These are phyloP conservation scores for Boletus barrowsii DNA, from an alignment of 768 basidiomycete genomes.

Conservation along the genomic window DNA sequence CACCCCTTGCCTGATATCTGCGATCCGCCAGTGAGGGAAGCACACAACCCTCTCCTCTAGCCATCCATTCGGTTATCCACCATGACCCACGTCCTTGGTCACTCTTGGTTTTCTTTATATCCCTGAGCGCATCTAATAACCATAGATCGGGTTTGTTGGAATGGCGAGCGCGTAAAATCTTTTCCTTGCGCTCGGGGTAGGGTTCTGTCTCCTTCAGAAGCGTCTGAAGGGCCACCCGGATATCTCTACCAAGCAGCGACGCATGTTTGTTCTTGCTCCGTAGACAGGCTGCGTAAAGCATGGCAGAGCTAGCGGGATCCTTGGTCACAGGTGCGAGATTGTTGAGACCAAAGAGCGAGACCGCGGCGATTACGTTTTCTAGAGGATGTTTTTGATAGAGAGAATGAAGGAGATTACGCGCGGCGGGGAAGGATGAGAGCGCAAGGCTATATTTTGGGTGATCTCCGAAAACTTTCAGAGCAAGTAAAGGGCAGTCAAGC, in stretches of 20 bases:
- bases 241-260: slow-evolving; percentile 37
- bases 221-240: slow-evolving; percentile 41
- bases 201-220: slow-evolving; percentile 25
- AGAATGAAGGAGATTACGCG: slow-evolving; percentile 55
- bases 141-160: slow-evolving; percentile 36
- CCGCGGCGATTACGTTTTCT: slow-evolving; percentile 45
- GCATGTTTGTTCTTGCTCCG: slow-evolving; percentile 42
- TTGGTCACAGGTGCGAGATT: slow-evolving; percentile 48
- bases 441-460: slow-evolving; percentile 58
- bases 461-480: slow-evolving; percentile 59
- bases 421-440: slow-evolving; percentile 46
- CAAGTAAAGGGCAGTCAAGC: slow-evolving; percentile 51
- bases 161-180: slow-evolving; percentile 20
- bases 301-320: slow-evolving; percentile 56
- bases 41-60: slow-evolving; percentile 19
- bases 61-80: slow-evolving; percentile 30
- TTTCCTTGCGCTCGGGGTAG: slow-evolving; percentile 18
- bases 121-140: slow-evolving; percentile 35
- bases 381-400: slow-evolving; percentile 48
- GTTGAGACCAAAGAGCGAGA: slow-evolving; percentile 55
- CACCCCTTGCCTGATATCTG: slow-evolving; percentile 10
- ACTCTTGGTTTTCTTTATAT: slow-evolving; percentile 33
- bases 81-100: slow-evolving; percentile 27
- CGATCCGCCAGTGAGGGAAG: slow-evolving; percentile 19
- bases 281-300: slow-evolving; percentile 56